A percentile compares a stretch with the other conserved stretches of the same genome.
Conservation (phyloP, 257 asterid genomes). For the Eucommia ulmoides region DNA sequence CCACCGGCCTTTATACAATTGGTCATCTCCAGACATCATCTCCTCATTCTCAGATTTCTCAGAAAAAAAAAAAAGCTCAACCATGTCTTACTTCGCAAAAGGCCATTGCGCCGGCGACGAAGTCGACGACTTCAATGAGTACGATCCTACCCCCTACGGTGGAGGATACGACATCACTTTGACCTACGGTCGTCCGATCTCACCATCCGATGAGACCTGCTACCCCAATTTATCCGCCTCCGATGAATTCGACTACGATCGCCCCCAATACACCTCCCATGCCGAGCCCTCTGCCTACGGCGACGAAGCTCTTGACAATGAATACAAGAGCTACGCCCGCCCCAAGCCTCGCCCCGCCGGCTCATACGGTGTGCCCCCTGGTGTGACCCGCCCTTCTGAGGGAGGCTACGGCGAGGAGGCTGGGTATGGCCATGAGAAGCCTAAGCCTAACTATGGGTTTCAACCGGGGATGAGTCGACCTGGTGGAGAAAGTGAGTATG, state of each 20-base stretch:
- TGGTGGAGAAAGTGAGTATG: constrained; percentile 18
- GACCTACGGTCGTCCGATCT: constrained; percentile 71
- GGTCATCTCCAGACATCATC: too few species aligned
- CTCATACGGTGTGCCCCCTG: constrained; percentile 12
- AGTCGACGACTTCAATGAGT: constrained; percentile 69
- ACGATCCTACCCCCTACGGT: constrained; percentile 76
- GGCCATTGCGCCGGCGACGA: constrained; percentile 52
- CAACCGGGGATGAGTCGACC: constrained; percentile 33
- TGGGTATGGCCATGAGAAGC: constrained; percentile 23
- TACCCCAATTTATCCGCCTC: constrained; percentile 48
- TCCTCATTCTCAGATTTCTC: too few species aligned
- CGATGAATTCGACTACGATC: constrained; percentile 58
- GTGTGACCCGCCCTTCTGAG: constrained; percentile 9
- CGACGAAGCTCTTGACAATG: constrained; percentile 53
- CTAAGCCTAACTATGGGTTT: constrained; percentile 29
- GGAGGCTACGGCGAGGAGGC: neutral
- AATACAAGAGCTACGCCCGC: constrained; percentile 67
- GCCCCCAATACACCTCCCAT: constrained; percentile 57
- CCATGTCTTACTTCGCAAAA: constrained; percentile 68
- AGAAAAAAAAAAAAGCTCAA: too few species aligned
- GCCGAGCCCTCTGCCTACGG: constrained; percentile 81
- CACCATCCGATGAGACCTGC: constrained; percentile 69
- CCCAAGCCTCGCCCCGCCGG: constrained; percentile 50
- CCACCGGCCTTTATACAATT: too few species aligned
- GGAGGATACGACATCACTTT: constrained; percentile 72